phyloP scores from a whole-genome alignment of 495 filamentous ascomycete species.

The Penicillium taxi region DNA sequence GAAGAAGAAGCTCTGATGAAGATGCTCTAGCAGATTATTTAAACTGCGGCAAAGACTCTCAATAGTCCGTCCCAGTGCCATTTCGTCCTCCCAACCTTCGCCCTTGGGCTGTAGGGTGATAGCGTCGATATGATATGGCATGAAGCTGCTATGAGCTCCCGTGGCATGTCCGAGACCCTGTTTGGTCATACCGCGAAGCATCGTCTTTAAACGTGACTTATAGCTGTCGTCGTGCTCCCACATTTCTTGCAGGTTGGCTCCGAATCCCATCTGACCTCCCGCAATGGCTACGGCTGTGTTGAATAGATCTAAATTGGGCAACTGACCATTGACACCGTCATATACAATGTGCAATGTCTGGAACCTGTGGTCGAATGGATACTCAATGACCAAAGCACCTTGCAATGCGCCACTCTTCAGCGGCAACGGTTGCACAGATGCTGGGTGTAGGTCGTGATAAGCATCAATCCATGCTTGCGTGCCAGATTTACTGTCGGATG shows the following conservation, averaged over 20 bases:
- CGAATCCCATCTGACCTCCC: slow-evolving; percentile 86
- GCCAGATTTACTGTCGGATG: slow-evolving; percentile 79
- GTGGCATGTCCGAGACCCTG: slow-evolving; percentile 86
- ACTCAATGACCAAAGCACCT: slow-evolving; percentile 89
- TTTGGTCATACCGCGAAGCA: slow-evolving; percentile 87
- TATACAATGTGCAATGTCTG: slow-evolving; percentile 84
- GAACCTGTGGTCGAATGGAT: slow-evolving; percentile 74
- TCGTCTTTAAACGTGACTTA: slow-evolving; percentile 72
- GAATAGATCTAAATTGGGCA: slow-evolving; percentile 91
- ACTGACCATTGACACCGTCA: slow-evolving; percentile 91
- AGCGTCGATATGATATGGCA: slow-evolving; percentile 96
- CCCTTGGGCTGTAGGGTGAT: slow-evolving; percentile 87
- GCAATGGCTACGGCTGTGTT: slow-evolving; percentile 89
- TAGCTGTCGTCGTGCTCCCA: slow-evolving; percentile 78
- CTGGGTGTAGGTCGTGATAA: slow-evolving; percentile 81
- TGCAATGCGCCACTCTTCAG: slow-evolving; percentile 90
- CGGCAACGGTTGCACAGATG: slow-evolving; percentile 64
- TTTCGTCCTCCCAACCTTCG: slow-evolving; percentile 93
- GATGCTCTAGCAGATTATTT: slow-evolving; percentile 93
- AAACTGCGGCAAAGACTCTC: slow-evolving; percentile 85
- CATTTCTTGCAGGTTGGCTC: slow-evolving; percentile 75
- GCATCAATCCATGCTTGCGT: slow-evolving; percentile 97
- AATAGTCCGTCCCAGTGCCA: slow-evolving; percentile 81
- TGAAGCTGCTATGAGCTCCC: slow-evolving; percentile 88
- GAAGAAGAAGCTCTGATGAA: slow-evolving; percentile 99